phyloP scores from a whole-genome alignment of 495 filamentous ascomycete genomes.

The Copromyces sp. region DNA sequence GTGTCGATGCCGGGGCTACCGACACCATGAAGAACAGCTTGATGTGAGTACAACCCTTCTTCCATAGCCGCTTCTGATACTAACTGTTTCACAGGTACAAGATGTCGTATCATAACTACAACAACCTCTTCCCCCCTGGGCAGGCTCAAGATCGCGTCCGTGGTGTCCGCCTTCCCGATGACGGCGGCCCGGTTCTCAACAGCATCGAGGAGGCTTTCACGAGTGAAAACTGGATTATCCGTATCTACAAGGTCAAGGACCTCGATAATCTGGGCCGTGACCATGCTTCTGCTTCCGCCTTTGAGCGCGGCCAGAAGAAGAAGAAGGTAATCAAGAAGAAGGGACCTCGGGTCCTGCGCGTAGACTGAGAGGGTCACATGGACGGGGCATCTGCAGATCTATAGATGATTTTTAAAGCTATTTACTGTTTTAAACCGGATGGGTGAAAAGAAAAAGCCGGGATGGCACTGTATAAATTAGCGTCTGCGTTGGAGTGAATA shows the following conservation, averaged over 20 bases:
- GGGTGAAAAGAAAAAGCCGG: conserved; percentile 11
- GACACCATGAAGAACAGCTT: conserved; percentile 98
- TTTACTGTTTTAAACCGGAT: conserved; percentile 8
- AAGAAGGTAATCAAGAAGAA: conserved; percentile 72
- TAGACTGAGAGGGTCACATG: conserved; percentile 48
- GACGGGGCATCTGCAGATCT: background rate
- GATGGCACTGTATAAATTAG: conserved; percentile 18
- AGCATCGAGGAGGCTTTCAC: conserved; percentile 96
- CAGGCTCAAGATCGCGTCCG: conserved; percentile 91
- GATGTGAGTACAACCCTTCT: conserved; percentile 58
- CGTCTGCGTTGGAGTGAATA: conserved; percentile 3
- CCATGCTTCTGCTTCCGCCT: conserved; percentile 72
- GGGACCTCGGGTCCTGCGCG: conserved; percentile 70
- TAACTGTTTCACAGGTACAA: conserved; percentile 72
- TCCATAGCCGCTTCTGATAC: conserved; percentile 5
- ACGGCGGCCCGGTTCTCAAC: conserved; percentile 70
- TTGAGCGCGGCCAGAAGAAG: conserved; percentile 91
- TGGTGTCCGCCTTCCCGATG: conserved; percentile 62
- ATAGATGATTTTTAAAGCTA: conserved; percentile 12
- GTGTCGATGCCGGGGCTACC: conserved; percentile 88
- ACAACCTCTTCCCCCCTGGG: conserved; percentile 81
- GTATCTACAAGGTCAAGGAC: conserved; percentile 99
- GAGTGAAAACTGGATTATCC: conserved; percentile 99
- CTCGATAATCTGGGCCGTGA: conserved; percentile 92
- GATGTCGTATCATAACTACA: conserved; percentile 99